Evolutionary conservation across 495 filamentous ascomycete species (phyloP).

Genomic region (Aspergillus affinis): DNA sequence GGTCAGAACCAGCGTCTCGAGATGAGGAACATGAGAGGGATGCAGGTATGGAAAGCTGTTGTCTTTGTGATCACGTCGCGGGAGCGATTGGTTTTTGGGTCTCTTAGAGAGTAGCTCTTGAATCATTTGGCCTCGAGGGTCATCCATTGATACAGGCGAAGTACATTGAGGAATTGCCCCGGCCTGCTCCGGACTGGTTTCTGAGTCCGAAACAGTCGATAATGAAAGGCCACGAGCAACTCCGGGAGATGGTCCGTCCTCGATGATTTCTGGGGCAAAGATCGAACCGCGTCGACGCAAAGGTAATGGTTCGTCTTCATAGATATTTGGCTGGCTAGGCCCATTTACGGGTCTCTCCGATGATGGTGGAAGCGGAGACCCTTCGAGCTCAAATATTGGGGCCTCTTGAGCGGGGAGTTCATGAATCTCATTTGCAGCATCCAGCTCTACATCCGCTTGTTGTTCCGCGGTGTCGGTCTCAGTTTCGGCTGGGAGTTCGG

Average conservation of each 20-base stretch:
- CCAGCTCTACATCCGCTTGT: slow-evolving; percentile 36
- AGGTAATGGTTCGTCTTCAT: slow-evolving; percentile 32
- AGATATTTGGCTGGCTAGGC: slow-evolving; percentile 2
- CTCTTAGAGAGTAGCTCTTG: slow-evolving; percentile 38
- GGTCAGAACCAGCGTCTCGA: slow-evolving; percentile 58
- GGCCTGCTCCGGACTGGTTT: slow-evolving; percentile 7
- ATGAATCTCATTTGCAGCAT: slow-evolving; percentile 39
- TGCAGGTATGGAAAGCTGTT: slow-evolving; percentile 48
- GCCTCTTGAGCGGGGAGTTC: slow-evolving; percentile 43
- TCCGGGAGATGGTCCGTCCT: slow-evolving; percentile 3
- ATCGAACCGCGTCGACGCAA: slow-evolving; percentile 37
- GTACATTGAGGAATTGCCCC: slow-evolving; percentile 20
- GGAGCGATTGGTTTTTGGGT: slow-evolving; percentile 32
- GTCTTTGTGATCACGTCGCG: slow-evolving; percentile 28
- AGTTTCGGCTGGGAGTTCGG: slow-evolving; percentile 35
- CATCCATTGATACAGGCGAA: slow-evolving; percentile 28
- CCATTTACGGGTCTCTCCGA: slow-evolving; percentile 11
- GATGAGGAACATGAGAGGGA: slow-evolving; percentile 55
- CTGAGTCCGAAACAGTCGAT: slow-evolving; percentile 8
- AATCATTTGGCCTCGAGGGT: slow-evolving; percentile 29
- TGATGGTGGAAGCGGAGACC: slow-evolving; percentile 31
- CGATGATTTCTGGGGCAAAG: slow-evolving; percentile 47
- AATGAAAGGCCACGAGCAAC: slow-evolving; percentile 11
- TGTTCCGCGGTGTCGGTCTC: slow-evolving; percentile 21
- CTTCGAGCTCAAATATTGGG: slow-evolving; percentile 44